These are phyloP conservation scores for Phenoliferia sp. DNA, from an alignment of 1,284 basidiomycete genomes.

Conservation along the genomic window DNA sequence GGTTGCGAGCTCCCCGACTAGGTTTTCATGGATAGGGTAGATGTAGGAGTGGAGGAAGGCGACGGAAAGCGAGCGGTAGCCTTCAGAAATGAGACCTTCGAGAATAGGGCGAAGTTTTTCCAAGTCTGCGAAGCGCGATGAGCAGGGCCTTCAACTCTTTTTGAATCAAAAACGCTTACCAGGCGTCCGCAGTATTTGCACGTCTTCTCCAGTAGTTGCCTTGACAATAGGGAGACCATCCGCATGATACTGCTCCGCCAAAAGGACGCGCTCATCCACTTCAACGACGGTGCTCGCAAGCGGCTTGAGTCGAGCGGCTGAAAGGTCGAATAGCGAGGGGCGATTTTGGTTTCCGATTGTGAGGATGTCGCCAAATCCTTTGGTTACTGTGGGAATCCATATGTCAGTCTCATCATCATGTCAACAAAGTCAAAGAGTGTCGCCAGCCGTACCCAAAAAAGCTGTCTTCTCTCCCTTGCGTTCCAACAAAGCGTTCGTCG, in stretches of 20 bases:
- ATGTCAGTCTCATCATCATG: constrained; percentile 46
- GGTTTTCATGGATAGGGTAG: constrained; percentile 63
- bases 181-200: constrained; percentile 71
- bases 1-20: constrained; percentile 50
- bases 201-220: constrained; percentile 87
- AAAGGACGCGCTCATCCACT: constrained; percentile 81
- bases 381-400: no score
- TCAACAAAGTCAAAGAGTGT: constrained; percentile 68
- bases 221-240: constrained; percentile 62
- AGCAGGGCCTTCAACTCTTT: constrained; percentile 77
- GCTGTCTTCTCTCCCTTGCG: constrained; percentile 89
- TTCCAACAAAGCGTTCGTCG: constrained; percentile 92
- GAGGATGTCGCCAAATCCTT: constrained; percentile 81
- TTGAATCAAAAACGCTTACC: constrained; percentile 74
- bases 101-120: constrained; percentile 60
- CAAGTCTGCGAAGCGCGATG: constrained; percentile 43
- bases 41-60: constrained; percentile 88
- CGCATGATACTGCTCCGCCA: background rate
- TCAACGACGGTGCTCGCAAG: constrained; percentile 79
- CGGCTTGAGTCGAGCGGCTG: constrained; percentile 51
- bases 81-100: constrained; percentile 62
- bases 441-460: constrained; percentile 80
- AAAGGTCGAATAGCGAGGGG: constrained; percentile 59
- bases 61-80: constrained; percentile 78
- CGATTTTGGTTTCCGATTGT: constrained; percentile 85